These are phyloP conservation scores for Boletus rufocinnamomeus DNA, from an alignment of 768 basidiomycete genomes.

Conservation along the genomic window DNA sequence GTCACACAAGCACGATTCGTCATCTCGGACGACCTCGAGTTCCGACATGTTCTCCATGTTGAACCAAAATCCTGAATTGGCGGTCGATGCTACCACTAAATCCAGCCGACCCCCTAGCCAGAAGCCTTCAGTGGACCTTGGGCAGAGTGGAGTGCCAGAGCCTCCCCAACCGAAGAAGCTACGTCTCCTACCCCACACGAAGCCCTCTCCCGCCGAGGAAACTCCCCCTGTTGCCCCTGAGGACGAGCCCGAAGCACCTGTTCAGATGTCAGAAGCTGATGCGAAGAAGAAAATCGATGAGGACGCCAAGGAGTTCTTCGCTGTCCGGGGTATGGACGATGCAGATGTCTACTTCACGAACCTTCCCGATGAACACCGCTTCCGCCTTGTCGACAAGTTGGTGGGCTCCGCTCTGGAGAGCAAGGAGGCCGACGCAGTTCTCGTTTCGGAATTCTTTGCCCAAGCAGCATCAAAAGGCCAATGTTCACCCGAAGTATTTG, in stretches of 20 bases:
- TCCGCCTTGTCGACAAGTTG: constrained; percentile 72
- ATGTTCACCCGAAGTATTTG: constrained; percentile 61
- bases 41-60: constrained; percentile 91
- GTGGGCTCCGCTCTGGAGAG: constrained; percentile 73
- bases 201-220: constrained; percentile 51
- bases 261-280: constrained; percentile 63
- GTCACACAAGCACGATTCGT: constrained; percentile 68
- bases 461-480: constrained; percentile 60
- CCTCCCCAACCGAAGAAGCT: constrained; percentile 65
- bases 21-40: constrained; percentile 77
- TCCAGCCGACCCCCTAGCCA: constrained; percentile 52
- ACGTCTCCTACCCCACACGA: constrained; percentile 77
- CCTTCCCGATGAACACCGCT: constrained; percentile 65
- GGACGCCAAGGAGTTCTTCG: constrained; percentile 86
- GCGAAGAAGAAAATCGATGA: constrained; percentile 77
- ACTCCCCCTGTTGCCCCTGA: constrained; percentile 48
- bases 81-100: constrained; percentile 54
- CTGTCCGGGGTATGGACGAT: constrained; percentile 80
- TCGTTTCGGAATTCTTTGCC: constrained; percentile 76
- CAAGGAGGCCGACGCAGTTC: constrained; percentile 76
- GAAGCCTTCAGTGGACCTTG: constrained; percentile 54
- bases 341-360: constrained; percentile 84
- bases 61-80: constrained; percentile 58
- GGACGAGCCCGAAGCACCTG: constrained; percentile 48
- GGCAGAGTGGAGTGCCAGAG: constrained; percentile 47